phyloP scores from a whole-genome alignment of 768 basidiomycete species.

The Mycena pura region DNA sequence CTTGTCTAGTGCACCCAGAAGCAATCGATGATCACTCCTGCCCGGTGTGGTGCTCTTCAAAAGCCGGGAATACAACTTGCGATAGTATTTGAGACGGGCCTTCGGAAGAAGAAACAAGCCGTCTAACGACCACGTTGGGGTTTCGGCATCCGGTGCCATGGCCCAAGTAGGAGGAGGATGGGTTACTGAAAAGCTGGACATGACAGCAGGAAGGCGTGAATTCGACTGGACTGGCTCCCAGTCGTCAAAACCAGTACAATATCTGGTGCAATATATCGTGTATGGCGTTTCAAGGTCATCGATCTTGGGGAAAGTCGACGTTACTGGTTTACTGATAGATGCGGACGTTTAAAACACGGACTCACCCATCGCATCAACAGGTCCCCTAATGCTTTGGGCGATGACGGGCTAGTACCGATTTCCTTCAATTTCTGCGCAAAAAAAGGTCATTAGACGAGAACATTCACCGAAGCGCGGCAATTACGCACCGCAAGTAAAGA shows the following conservation, averaged over 20 bases:
- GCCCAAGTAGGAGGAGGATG: slow-evolving; percentile 62
- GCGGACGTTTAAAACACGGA: slow-evolving; percentile 21
- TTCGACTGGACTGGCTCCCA: slow-evolving; percentile 87
- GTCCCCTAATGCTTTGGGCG: slow-evolving; percentile 93
- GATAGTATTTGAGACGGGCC: slow-evolving; percentile 87
- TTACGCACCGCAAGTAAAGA: slow-evolving; percentile 70
- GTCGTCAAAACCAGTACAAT: slow-evolving; percentile 76
- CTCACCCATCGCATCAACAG: slow-evolving; percentile 96
- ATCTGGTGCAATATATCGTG: slow-evolving; percentile 77
- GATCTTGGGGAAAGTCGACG: slow-evolving; percentile 61
- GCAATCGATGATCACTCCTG: slow-evolving; percentile 82
- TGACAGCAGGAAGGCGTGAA: slow-evolving; percentile 67
- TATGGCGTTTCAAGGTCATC: slow-evolving; percentile 92
- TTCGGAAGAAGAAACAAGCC: slow-evolving; percentile 87
- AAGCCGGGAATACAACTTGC: slow-evolving; percentile 84
- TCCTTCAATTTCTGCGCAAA: slow-evolving; percentile 84
- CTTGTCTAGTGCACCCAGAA: slow-evolving; percentile 81
- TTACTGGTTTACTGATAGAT: slow-evolving; percentile 26
- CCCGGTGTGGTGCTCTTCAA: slow-evolving; percentile 88
- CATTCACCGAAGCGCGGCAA: neutral
- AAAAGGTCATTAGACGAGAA: slow-evolving; percentile 10
- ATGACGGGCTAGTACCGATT: slow-evolving; percentile 90
- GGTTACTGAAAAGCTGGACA: slow-evolving; percentile 70
- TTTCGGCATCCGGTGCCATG: slow-evolving; percentile 43
- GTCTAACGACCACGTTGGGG: slow-evolving; percentile 82